Conservation (phyloP, 2,329 filamentous ascomycete genomes). For the Scedosporium aurantiacum region DNA sequence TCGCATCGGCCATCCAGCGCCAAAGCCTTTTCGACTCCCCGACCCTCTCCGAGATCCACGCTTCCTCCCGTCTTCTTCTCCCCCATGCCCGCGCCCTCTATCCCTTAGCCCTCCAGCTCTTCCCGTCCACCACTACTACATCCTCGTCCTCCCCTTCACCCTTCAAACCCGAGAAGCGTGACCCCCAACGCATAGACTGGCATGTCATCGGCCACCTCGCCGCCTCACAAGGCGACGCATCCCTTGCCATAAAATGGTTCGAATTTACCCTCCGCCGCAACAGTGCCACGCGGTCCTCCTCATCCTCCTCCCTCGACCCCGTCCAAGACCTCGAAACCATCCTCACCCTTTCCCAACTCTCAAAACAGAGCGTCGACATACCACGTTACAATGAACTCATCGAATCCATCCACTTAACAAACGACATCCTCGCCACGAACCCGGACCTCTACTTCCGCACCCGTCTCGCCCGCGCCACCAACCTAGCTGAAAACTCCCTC, state of each 20-base stretch:
- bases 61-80: background rate
- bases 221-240: background rate
- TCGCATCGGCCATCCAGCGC: conserved; percentile 2
- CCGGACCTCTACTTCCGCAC: background rate
- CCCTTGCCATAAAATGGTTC: background rate
- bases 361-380: background rate
- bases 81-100: background rate
- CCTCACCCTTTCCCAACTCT: background rate
- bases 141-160: background rate
- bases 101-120: background rate
- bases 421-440: background rate
- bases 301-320: background rate
- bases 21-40: background rate
- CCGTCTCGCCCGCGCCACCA: background rate
- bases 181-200: conserved; percentile 3
- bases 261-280: background rate
- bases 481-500: background rate
- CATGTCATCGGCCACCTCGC: conserved; percentile 1
- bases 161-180: conserved; percentile 1
- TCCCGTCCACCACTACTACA: no score
- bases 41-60: background rate
- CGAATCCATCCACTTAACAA: background rate
- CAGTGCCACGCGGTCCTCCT: background rate
- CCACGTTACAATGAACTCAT: background rate
- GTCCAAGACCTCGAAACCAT: background rate